phyloP scores from a whole-genome alignment of 2,329 filamentous ascomycete genomes.

The Lomentospora prolificans region DNA sequence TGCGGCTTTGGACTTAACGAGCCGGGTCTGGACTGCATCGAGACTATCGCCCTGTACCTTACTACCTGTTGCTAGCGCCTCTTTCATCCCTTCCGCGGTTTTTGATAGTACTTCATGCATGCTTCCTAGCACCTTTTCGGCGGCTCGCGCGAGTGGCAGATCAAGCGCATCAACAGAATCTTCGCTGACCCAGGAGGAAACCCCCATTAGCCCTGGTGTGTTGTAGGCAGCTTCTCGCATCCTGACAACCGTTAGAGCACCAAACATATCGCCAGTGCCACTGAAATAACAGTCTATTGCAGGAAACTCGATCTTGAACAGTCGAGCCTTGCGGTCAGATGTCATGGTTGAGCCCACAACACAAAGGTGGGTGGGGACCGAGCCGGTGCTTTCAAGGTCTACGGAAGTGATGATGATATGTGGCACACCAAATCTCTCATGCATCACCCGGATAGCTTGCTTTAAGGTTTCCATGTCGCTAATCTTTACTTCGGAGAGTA shows the following conservation, averaged over 20 bases:
- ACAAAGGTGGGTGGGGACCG: conserved; percentile 45
- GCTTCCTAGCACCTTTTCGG: conserved; percentile 78
- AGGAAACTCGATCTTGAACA: conserved; percentile 82
- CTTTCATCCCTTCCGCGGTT: conserved; percentile 54
- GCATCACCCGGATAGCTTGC: conserved; percentile 65
- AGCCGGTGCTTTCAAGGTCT: conserved; percentile 48
- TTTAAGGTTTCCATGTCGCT: conserved; percentile 62
- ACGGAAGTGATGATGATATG: conserved; percentile 93
- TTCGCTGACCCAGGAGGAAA: conserved; percentile 62
- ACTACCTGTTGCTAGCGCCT: conserved; percentile 21
- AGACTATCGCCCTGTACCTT: conserved; percentile 34
- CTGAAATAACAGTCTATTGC: conserved; percentile 89
- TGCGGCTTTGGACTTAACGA: conserved; percentile 71
- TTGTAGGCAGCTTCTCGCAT: conserved; percentile 69
- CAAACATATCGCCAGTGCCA: conserved; percentile 98
- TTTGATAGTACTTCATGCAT: conserved; percentile 79
- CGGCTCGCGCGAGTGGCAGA: conserved; percentile 72
- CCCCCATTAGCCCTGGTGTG: conserved; percentile 34
- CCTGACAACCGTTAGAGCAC: conserved; percentile 76
- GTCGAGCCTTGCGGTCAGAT: conserved; percentile 55
- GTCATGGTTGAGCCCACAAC: conserved; percentile 70
- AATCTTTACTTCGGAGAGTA: conserved; percentile 79
- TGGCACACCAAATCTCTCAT: conserved; percentile 65
- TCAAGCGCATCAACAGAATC: conserved; percentile 61
- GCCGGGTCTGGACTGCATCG: conserved; percentile 47